These are phyloP conservation scores for Diaporthe helianthi DNA, from an alignment of 2,329 filamentous ascomycete genomes.

Conservation along the genomic window DNA sequence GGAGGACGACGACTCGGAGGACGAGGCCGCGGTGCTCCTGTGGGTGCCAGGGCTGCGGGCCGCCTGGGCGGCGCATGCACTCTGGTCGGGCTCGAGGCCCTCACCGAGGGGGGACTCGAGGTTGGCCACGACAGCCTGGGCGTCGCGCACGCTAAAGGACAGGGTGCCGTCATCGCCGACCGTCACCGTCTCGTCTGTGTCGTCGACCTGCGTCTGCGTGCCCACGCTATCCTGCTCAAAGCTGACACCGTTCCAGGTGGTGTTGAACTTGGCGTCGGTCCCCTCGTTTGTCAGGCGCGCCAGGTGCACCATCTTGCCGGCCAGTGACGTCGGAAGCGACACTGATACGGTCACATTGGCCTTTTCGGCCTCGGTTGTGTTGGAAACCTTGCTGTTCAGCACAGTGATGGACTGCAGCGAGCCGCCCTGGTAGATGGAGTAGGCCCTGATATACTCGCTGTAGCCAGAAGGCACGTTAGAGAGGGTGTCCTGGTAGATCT, in stretches of 20 bases:
- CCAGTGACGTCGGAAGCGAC: slow-evolving; percentile 46
- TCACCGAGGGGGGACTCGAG: slow-evolving; percentile 43
- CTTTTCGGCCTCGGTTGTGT: slow-evolving; percentile 48
- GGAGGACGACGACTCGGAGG: slow-evolving; percentile 20
- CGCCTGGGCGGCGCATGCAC: slow-evolving; percentile 31
- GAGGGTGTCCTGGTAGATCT: slow-evolving; percentile 47
- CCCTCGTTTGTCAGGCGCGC: slow-evolving; percentile 55
- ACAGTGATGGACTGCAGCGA: slow-evolving; percentile 51
- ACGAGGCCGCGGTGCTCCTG: slow-evolving; percentile 16
- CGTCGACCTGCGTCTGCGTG: slow-evolving; percentile 45
- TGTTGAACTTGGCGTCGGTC: slow-evolving; percentile 49
- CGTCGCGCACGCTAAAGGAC: slow-evolving; percentile 49
- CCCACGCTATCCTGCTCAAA: slow-evolving; percentile 52
- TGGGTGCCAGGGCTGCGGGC: slow-evolving; percentile 27
- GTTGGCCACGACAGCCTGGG: slow-evolving; percentile 54
- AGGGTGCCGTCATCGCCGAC: slow-evolving; percentile 45
- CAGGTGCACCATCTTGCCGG: slow-evolving; percentile 52
- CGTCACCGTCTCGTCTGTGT: slow-evolving; percentile 42
- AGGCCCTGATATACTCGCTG: slow-evolving; percentile 50
- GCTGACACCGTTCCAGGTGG: slow-evolving; percentile 55
- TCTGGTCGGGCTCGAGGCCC: slow-evolving; percentile 21
- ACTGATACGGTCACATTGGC: slow-evolving; percentile 49
- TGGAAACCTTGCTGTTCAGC: slow-evolving; percentile 53
- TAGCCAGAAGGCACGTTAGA: slow-evolving; percentile 45
- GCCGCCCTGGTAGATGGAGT: slow-evolving; percentile 52